Percentiles rank a stretch among this genome's conserved stretches.
phyloP scores from a whole-genome alignment of 768 basidiomycete species.

The Calocybe indica region DNA sequence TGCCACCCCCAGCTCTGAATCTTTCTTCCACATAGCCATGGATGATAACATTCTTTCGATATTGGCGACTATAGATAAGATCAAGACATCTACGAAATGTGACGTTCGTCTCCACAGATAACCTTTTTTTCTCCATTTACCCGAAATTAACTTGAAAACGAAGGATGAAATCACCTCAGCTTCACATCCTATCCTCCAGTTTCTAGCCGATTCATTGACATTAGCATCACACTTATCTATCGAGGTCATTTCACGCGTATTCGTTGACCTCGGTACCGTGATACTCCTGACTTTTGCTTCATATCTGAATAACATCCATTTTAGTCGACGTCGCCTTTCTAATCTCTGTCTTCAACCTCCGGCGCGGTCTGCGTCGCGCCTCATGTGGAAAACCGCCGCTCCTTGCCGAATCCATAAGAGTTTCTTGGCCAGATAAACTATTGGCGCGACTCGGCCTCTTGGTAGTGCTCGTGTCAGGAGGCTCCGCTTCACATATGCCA shows the following conservation, averaged over 20 bases:
- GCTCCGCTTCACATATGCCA: slow-evolving; percentile 20
- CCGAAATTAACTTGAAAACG: slow-evolving; percentile 10
- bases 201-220: slow-evolving; percentile 7
- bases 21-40: too few species aligned
- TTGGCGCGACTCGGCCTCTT: slow-evolving; percentile 47
- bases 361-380: slow-evolving; percentile 42
- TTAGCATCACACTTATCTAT: neutral
- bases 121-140: neutral
- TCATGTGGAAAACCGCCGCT: slow-evolving; percentile 18
- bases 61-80: slow-evolving; percentile 3
- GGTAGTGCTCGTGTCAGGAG: slow-evolving; percentile 12
- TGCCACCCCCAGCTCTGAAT: too few species aligned
- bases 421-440: slow-evolving; percentile 64
- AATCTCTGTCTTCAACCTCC: slow-evolving; percentile 42
- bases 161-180: slow-evolving; percentile 11
- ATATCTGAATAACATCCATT: slow-evolving; percentile 4
- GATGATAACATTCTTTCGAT: too few species aligned
- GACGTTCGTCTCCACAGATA: slow-evolving; percentile 2
- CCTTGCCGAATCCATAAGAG: slow-evolving; percentile 23
- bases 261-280: slow-evolving; percentile 14
- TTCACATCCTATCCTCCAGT: slow-evolving; percentile 13
- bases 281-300: slow-evolving; percentile 8
- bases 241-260: slow-evolving; percentile 7
- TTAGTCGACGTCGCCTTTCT: slow-evolving; percentile 26
- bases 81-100: slow-evolving; percentile 6